Evolutionary conservation across 768 basidiomycete species (phyloP).

Genomic region (Neoboletus subvelutipes): DNA sequence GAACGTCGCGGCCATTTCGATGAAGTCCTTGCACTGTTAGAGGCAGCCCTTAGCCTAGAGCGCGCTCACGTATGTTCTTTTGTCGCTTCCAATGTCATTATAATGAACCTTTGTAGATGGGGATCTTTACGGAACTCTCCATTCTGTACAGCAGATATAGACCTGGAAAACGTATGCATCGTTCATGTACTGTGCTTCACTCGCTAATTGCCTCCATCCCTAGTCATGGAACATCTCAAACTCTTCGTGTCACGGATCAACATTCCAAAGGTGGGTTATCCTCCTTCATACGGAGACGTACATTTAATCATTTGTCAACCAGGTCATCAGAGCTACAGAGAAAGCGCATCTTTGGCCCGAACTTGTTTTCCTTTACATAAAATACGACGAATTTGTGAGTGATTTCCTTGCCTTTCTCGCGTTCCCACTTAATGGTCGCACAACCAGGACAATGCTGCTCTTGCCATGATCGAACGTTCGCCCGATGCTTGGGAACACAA

Average conservation of each 20-base stretch:
- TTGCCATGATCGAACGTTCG: constrained; percentile 98
- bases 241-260: constrained; percentile 95
- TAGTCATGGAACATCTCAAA: constrained; percentile 99
- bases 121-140: constrained; percentile 94
- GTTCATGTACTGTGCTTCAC: background rate
- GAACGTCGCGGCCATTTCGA: constrained; percentile 93
- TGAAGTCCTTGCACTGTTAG: constrained; percentile 86
- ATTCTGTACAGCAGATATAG: constrained; percentile 93
- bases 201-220: constrained; percentile 7
- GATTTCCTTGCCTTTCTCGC: background rate
- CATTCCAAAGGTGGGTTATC: constrained; percentile 75
- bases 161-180: constrained; percentile 79
- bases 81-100: background rate
- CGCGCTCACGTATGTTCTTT: constrained; percentile 73
- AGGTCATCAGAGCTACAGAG: constrained; percentile 94
- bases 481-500: constrained; percentile 99
- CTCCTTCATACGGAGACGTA: background rate
- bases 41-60: constrained; percentile 94
- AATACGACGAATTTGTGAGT: constrained; percentile 90
- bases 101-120: constrained; percentile 58
- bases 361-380: constrained; percentile 97
- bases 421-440: constrained; percentile 1
- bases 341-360: constrained; percentile 98
- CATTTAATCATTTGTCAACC: constrained; percentile 1
- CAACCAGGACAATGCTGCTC: constrained; percentile 86